Evolutionary conservation across 1,284 basidiomycete species (phyloP).

Genomic region (Golubevia pallescens): DNA sequence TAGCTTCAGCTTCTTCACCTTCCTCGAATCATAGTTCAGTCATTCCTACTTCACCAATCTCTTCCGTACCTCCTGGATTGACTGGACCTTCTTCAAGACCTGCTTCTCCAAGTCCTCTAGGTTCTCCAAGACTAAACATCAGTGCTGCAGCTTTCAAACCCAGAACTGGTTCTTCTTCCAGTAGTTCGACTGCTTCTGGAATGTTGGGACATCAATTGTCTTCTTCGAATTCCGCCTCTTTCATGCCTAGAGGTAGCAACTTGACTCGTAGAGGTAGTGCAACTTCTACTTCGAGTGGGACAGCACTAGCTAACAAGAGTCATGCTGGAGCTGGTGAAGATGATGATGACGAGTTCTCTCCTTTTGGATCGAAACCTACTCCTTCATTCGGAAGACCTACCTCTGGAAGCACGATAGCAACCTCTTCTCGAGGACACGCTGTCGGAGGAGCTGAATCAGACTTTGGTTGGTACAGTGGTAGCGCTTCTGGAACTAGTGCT

Average conservation of each 20-base stretch:
- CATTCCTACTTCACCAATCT: conserved; percentile 20
- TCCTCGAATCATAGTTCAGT: not conserved
- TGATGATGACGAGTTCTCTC: conserved; percentile 70
- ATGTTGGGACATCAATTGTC: not conserved
- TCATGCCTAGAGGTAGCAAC: conserved; percentile 21
- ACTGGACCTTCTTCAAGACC: conserved; percentile 16
- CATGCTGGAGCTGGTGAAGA: conserved; percentile 61
- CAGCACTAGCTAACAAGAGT: conserved; percentile 34
- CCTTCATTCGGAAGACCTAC: not conserved
- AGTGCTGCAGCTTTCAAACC: conserved; percentile 51
- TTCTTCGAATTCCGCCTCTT: conserved; percentile 7
- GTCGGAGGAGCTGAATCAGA: conserved; percentile 9
- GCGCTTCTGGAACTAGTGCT: conserved; percentile 4
- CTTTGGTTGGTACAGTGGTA: conserved; percentile 6
- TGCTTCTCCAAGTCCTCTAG: conserved; percentile 36
- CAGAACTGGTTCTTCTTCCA: not conserved
- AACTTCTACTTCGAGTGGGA: conserved; percentile 33
- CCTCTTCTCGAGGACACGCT: conserved; percentile 9
- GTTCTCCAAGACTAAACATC: conserved; percentile 53
- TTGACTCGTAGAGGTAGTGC: conserved; percentile 21
- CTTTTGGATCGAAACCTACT: conserved; percentile 63
- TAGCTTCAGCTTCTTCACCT: not conserved
- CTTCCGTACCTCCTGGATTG: conserved; percentile 25
- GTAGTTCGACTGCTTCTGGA: not conserved
- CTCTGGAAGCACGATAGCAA: not conserved